Evolutionary conservation across 169 alveolate genomes (phyloP).

Genomic region (Plasmodium ovale): DNA sequence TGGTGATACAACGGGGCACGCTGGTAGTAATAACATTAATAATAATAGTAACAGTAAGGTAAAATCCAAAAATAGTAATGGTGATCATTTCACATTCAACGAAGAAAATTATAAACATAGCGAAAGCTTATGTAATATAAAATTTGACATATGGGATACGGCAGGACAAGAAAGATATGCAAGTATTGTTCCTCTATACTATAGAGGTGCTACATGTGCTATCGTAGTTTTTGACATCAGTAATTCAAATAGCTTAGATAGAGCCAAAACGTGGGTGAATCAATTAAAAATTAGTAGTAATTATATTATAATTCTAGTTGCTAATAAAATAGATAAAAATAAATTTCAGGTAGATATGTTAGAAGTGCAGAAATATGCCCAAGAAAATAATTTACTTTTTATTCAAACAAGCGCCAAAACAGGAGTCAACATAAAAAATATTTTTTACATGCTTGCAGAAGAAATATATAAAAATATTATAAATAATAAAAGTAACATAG

Average conservation of each 20-base stretch:
- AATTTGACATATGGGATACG: conserved; percentile 93
- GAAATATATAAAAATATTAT: conserved; percentile 71
- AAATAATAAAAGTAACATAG: conserved; percentile 26
- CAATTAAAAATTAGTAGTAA: conserved; percentile 82
- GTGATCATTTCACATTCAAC: conserved; percentile 7
- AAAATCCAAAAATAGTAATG: not conserved
- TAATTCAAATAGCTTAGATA: conserved; percentile 85
- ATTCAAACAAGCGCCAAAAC: conserved; percentile 89
- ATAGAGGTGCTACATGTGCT: conserved; percentile 93
- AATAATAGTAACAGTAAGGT: not conserved
- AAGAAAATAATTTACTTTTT: conserved; percentile 79
- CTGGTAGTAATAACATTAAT: conserved; percentile 4
- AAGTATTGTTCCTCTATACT: conserved; percentile 90
- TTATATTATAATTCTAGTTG: conserved; percentile 83
- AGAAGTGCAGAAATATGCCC: conserved; percentile 83
- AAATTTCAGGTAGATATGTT: conserved; percentile 80
- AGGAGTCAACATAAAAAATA: conserved; percentile 81
- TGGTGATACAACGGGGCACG: not conserved
- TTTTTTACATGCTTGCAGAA: conserved; percentile 83
- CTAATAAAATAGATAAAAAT: conserved; percentile 83
- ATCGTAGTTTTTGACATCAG: conserved; percentile 91
- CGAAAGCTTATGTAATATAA: conserved; percentile 78
- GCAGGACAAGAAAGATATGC: conserved; percentile 94
- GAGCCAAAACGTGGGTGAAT: conserved; percentile 89
- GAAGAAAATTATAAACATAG: conserved; percentile 19